phyloP scores from a whole-genome alignment of 257 asterid species.

The Asclepias syriaca region DNA sequence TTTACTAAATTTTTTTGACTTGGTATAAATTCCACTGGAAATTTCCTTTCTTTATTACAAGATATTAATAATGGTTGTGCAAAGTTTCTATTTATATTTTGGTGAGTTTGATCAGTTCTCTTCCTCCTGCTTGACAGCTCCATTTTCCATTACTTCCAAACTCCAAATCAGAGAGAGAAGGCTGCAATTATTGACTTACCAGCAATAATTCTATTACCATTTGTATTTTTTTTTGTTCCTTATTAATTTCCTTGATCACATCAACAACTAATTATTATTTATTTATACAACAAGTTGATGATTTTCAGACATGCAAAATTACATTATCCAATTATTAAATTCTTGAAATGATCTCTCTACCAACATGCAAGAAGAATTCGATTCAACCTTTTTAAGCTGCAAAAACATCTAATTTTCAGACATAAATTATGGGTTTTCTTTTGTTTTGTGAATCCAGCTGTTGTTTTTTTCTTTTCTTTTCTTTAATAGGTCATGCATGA shows the following conservation, averaged over 20 bases:
- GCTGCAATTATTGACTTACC: slow-evolving; percentile 2
- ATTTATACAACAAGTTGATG: not conserved
- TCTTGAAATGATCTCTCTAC: not conserved
- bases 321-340: not conserved
- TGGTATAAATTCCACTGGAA: too few relatives aligned
- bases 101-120: too few relatives aligned
- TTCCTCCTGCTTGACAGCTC: too few relatives aligned
- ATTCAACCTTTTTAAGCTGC: too few relatives aligned
- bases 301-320: not conserved
- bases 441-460: not conserved
- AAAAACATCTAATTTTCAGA: not conserved
- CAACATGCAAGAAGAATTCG: too few relatives aligned
- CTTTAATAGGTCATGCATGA: slow-evolving; percentile 3
- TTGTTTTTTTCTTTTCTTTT: not conserved
- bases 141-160: too few relatives aligned
- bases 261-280: not conserved
- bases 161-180: not conserved
- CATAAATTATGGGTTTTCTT: not conserved
- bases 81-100: too few relatives aligned
- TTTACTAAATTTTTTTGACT: too few relatives aligned
- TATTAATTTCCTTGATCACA: not conserved
- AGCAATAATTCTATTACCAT: not conserved
- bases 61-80: too few relatives aligned
- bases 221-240: too few relatives aligned
- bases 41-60: too few relatives aligned